Evolutionary conservation across 2,329 filamentous ascomycete species (phyloP).

Genomic region (Neoscytalidium dimidiatum): DNA sequence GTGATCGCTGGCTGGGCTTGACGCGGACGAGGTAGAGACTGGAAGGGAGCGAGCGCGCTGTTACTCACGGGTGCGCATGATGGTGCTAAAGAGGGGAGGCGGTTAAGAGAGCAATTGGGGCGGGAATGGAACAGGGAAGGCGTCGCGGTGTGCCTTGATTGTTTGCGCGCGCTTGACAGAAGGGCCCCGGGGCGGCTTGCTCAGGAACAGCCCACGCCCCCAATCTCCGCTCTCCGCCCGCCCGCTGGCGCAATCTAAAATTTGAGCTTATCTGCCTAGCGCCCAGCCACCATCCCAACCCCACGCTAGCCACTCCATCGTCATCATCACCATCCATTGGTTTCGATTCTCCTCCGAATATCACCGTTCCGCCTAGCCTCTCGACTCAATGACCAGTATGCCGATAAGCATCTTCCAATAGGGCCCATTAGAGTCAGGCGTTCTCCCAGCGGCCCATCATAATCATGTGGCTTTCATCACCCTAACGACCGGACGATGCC

Average conservation of each 20-base stretch:
- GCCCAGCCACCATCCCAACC: background rate
- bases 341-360: too few relatives aligned
- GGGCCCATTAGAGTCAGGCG: too few relatives aligned
- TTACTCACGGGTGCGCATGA: background rate
- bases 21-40: background rate
- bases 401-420: too few relatives aligned
- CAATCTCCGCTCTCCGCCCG: background rate
- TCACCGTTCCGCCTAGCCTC: too few relatives aligned
- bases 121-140: background rate
- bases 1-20: constrained; percentile 8
- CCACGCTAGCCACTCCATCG: background rate
- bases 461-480: too few relatives aligned
- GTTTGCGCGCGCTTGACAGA: background rate
- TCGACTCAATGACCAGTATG: too few relatives aligned
- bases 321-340: background rate
- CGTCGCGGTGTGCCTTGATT: constrained; percentile 3
- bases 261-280: constrained; percentile 7
- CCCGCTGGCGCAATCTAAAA: constrained; percentile 4
- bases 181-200: background rate
- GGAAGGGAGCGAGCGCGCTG: background rate
- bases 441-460: too few relatives aligned
- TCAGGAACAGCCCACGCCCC: background rate
- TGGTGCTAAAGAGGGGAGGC: background rate
- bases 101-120: background rate
- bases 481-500: too few relatives aligned